Evolutionary conservation across 108 stramenopile species (phyloP).

Genomic region (Phaeodactylum tricornutum): DNA sequence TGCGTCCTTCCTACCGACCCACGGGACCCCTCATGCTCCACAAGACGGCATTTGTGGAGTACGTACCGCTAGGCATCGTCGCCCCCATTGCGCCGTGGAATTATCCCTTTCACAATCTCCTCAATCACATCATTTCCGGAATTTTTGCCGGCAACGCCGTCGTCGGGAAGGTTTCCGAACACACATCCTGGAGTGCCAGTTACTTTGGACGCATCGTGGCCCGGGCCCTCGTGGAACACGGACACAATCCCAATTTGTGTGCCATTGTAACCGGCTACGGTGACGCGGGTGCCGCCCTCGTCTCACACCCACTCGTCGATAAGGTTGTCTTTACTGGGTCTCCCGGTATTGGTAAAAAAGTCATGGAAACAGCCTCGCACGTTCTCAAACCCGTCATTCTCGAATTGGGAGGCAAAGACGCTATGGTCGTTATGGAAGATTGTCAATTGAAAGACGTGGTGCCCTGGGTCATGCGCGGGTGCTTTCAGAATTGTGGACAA

Average conservation of each 20-base stretch:
- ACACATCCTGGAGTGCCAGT: slow-evolving; percentile 79
- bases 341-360: slow-evolving; percentile 87
- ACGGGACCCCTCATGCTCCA: slow-evolving; percentile 90
- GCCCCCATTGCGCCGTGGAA: slow-evolving; percentile 99
- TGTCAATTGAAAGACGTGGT: slow-evolving; percentile 62
- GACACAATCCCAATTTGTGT: slow-evolving; percentile 87
- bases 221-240: slow-evolving; percentile 77
- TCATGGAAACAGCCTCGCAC: slow-evolving; percentile 82
- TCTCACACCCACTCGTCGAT: slow-evolving; percentile 78
- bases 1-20: slow-evolving; percentile 58
- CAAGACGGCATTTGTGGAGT: slow-evolving; percentile 94
- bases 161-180: slow-evolving; percentile 93
- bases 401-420: slow-evolving; percentile 99
- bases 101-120: slow-evolving; percentile 89
- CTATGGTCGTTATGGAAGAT: slow-evolving; percentile 95
- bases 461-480: slow-evolving; percentile 91
- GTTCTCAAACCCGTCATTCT: slow-evolving; percentile 94
- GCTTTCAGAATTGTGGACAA: slow-evolving; percentile 95
- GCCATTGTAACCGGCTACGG: slow-evolving; percentile 89
- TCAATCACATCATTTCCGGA: slow-evolving; percentile 94
- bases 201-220: slow-evolving; percentile 78
- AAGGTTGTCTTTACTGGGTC: slow-evolving; percentile 98
- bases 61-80: slow-evolving; percentile 92
- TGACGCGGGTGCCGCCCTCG: slow-evolving; percentile 89
- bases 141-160: slow-evolving; percentile 96